Evolutionary conservation across 2,329 filamentous ascomycete species (phyloP), one percentile per base, ranked within the genome.

Genomic region (Colletotrichum horii): DNA sequence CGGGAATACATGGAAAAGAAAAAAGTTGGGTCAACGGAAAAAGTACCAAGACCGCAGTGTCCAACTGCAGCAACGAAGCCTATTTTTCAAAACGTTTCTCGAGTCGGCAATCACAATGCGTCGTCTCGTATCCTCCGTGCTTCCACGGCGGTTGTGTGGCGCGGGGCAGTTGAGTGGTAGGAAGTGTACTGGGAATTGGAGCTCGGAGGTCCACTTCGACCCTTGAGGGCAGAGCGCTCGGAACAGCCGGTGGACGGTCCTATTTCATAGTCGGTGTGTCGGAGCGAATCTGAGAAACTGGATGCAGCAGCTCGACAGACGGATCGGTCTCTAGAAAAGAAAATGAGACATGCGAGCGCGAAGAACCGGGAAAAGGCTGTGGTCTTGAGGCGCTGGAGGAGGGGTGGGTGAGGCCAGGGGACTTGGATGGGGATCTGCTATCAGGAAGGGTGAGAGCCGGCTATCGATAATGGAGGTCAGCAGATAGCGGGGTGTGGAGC

Each of bases 391-490:
- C 55, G 65, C 52, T 34, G 65, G 65, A 64, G 56, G 65, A 62
- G 68, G 55, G 73, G 67, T 64, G 72, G 52, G 70, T 61, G 65
- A 36, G 62, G 26, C 48, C 43, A 73, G 64, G 70, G 58, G 64
- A 66, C 66, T 67, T 62, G 70, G 22, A 38, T 58, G 56, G 64
- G 66, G 73, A 73, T 75, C 73, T 75, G 64, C 70, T 75, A 68
- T 68, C 62, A 73, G 55, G 58, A 73, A 64, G 73, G 64, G 34
- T 75, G 32, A 34, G 70, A 73, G 73, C 73, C 73, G 70, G 70
- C 73, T 75, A 75, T 75, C 70, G 73, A 69, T 69, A 60, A 61
- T 68, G 70, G 70, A 73, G 73, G 73, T 75, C 73, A 75, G 73
- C 73, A 69, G 70, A 66, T 75, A 69, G 73, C 64, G 73, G 70